Percentiles rank a stretch among this genome's conserved stretches.
These are phyloP conservation scores for Kalaharituber pfeilii DNA, from an alignment of 2,329 filamentous ascomycete genomes.

Conservation along the genomic window DNA sequence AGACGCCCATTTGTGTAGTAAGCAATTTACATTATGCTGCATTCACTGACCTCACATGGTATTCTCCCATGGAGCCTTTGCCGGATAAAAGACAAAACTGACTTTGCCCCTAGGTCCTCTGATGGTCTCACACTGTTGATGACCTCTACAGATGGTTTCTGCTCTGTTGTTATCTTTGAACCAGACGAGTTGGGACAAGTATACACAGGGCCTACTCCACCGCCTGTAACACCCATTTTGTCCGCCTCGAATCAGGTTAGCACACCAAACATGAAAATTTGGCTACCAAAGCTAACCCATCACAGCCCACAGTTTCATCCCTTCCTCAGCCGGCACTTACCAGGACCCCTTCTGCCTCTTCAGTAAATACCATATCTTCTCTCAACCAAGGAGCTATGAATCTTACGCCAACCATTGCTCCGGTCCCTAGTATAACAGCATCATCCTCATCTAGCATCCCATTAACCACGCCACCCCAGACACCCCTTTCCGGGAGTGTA, in stretches of 20 bases:
- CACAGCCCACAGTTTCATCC: conserved; percentile 27
- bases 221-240: conserved; percentile 30
- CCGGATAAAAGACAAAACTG: neutral
- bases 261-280: conserved; percentile 36
- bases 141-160: conserved; percentile 97
- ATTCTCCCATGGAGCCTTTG: conserved; percentile 27
- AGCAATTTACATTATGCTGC: conserved; percentile 96
- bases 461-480: conserved; percentile 79
- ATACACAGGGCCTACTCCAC: conserved; percentile 50
- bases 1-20: conserved; percentile 80
- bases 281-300: conserved; percentile 29
- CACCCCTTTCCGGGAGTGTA: conserved; percentile 46
- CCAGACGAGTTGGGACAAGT: conserved; percentile 69
- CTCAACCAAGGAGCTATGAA: conserved; percentile 39
- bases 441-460: conserved; percentile 48
- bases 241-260: conserved; percentile 26
- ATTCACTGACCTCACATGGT: conserved; percentile 94
- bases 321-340: conserved; percentile 12
- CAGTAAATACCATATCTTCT: conserved; percentile 25
- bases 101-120: conserved; percentile 41
- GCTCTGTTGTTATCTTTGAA: conserved; percentile 72
- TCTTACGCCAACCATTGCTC: conserved; percentile 60
- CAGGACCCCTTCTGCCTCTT: conserved; percentile 16
- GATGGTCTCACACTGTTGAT: conserved; percentile 70
- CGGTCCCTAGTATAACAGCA: conserved; percentile 58